Percentiles rank a stretch among this genome's conserved stretches.
Evolutionary conservation across 176 grass and related monocot genomes (phyloP).

Genomic region (Chloris gayana): DNA sequence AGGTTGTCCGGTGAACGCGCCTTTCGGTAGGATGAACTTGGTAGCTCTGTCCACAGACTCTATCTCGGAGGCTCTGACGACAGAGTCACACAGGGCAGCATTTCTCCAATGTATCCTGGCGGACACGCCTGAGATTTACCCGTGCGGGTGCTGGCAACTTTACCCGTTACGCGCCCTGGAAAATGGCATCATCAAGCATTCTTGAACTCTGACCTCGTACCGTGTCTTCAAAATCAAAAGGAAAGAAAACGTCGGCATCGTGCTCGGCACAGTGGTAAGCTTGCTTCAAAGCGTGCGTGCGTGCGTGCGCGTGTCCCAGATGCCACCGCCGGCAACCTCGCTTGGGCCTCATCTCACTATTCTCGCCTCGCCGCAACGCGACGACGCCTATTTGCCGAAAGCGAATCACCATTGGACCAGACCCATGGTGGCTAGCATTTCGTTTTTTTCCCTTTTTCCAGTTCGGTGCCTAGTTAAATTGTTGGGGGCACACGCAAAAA

Average conservation of each 20-base stretch:
- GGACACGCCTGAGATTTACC: no score
- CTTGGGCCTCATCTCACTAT: neutral
- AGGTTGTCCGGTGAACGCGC: no score
- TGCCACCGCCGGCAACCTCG: neutral
- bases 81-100: no score
- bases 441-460: no score
- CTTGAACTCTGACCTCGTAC: neutral
- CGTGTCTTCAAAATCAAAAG: neutral
- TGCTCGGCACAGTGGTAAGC: slow-evolving; percentile 26
- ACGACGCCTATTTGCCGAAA: neutral
- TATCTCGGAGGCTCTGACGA: no score
- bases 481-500: neutral
- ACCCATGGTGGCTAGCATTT: neutral
- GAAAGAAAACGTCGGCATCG: neutral
- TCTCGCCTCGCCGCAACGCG: neutral
- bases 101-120: no score
- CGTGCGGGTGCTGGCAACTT: no score
- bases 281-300: no score
- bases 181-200: neutral
- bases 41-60: no score
- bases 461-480: neutral
- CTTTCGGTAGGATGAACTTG: no score
- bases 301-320: neutral
- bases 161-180: no score
- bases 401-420: neutral